Conservation (phyloP, 768 basidiomycete species). For the Rhizopogon vulgaris region DNA sequence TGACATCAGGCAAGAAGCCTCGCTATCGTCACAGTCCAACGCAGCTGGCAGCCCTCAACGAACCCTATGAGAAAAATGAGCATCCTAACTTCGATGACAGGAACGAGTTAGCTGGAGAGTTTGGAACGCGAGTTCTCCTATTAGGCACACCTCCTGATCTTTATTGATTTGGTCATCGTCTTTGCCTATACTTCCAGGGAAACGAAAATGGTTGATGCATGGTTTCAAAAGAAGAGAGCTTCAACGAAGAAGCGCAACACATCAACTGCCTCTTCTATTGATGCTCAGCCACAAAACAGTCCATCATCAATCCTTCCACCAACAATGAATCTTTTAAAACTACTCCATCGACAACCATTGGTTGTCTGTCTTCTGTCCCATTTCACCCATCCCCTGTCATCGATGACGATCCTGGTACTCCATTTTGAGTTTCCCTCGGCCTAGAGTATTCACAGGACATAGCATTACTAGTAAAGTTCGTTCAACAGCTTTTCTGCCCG, state of each 20-base stretch:
- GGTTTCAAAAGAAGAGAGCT: conserved; percentile 85
- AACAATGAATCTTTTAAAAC: conserved; percentile 36
- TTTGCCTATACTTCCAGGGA: conserved; percentile 42
- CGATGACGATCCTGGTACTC: conserved; percentile 5
- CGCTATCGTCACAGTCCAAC: conserved; percentile 69
- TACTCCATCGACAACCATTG: conserved; percentile 20
- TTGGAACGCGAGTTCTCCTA: conserved; percentile 62
- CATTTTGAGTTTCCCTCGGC: background rate
- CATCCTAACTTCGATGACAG: conserved; percentile 69
- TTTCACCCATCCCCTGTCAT: background rate
- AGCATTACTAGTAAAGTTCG: background rate
- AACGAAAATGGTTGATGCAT: conserved; percentile 79
- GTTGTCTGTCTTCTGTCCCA: conserved; percentile 3
- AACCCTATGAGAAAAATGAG: conserved; percentile 70
- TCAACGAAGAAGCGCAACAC: conserved; percentile 69
- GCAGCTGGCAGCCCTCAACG: conserved; percentile 72
- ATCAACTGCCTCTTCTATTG: conserved; percentile 28
- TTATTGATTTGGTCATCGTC: background rate
- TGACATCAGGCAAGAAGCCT: conserved; percentile 54
- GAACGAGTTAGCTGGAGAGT: conserved; percentile 58
- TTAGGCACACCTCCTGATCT: conserved; percentile 17
- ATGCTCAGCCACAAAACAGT: conserved; percentile 12
- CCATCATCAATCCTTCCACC: conserved; percentile 24
- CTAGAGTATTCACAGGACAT: background rate
- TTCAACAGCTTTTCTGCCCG: background rate